Base-by-base conservation (phyloP, 257 asterid species). In the Avicennia marina region DNA sequence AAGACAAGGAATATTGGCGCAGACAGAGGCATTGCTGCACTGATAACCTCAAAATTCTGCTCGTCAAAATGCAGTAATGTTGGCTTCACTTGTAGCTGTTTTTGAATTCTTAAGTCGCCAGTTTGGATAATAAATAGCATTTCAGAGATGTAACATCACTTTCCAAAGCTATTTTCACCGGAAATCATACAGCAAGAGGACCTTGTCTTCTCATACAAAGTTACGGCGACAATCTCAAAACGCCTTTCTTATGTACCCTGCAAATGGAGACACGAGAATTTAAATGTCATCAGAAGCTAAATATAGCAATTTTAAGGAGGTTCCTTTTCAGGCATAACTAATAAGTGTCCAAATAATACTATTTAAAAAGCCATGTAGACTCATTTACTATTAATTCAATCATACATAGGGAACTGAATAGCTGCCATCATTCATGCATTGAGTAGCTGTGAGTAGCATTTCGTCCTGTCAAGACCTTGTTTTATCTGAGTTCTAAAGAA, bases 191-290 rank as follows among this genome's bases (percentile, higher is more conserved):
- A 22, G 27, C 29, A 46, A 44, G 11, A 39, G 11, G 1, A 42
- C 50, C 5, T 27, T 21, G 52, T 22, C 34, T 32, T 51, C 57
- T 32, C 20, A 13, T 47, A 12, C 31, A 21, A 47, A 34, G 42
- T 13, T 15, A n/a, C n/a, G n/a, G 25, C 19, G 32, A 45, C 15
- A 26, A 11, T 34, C 45, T 1, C 7, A 39, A 21, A 11, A 25
- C 20, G 43, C 49, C 52, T 7, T 48, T 34, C 54, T 39, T 1
- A 43, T 27, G 59, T 6, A 4, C 32, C 36, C 72, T 55, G 70
- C 71, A 41, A 46, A 65, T 45, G 60, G 56, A 72, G 31, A 29
- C 22, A 7, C 8, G 56, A 47, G 68, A 34, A 24, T 39, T 20
- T 49, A 54, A 8, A 55, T 31, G 34, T 46, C 51, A 46, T 20